Base-by-base conservation (phyloP, 73 alveolate species). In the Paramecium biaurelia region DNA sequence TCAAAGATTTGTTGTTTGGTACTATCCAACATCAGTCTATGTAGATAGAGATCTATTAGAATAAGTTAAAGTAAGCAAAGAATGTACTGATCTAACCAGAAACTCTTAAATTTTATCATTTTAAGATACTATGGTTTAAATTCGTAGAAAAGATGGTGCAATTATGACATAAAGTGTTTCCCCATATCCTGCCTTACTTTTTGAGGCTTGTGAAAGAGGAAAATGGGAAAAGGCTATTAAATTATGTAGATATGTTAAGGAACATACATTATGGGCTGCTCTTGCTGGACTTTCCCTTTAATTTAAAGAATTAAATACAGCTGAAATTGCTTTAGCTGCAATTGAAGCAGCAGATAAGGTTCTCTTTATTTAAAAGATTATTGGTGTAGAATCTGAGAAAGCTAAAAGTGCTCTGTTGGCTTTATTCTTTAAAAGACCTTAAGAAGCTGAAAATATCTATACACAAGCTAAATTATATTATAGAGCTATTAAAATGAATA, bases 301-400 rank as follows among this genome's bases (percentile, higher is more conserved):
- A 74, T 94, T 94, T 93, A 92, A 99, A 92, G 99, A 98, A 93
- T 95, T 96, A 26, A 96, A 96, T 88, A 96, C 99, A 15, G 99
- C 98, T 28, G 99, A 96, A 89, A 94, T 98, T 79, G 99, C 99
- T 12, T 95, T 98, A 21, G 99, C 99, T 4, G 99, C 99, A n/a
- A 98, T 98, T 58, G 99, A 98, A 53, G 99, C 99, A 85, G 99
- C 98, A n/a, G 99, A 98, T 93, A 98, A 98, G 87, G 99, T 98
- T 11, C 42, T 74, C n/a, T 93, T 76, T 38, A 93, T 93, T 21
- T 79, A 72, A 35, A 89, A 93, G 30, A 93, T 93, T 15, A 93
- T 89, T 15, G 56, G 30, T 14, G 38, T 92, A 0, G 93, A 92
- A 15, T 93, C 96, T 9, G 96, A 93, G 34, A 58, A 93, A 30